Evolutionary conservation across 768 basidiomycete genomes (phyloP), one percentile per base, ranked within the genome.

Genomic region (Podaxis sp.): DNA sequence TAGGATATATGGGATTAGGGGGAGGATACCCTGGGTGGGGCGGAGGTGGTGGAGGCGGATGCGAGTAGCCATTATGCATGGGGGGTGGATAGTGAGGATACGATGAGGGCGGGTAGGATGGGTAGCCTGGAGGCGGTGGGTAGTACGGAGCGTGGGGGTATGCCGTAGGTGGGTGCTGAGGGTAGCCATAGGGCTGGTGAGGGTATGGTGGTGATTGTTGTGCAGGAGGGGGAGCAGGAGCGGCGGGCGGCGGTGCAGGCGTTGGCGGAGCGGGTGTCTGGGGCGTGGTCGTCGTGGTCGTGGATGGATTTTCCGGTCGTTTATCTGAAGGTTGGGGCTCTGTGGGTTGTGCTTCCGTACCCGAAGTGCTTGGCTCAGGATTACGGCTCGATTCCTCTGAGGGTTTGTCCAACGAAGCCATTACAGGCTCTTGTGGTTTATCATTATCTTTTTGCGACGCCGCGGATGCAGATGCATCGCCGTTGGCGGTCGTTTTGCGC

Each of bases 81-180:
- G 73, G 72, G 12, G 79, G 72, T 25, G 80, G 70, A 68, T 86
- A 87, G 15, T 76, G 65, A 15, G 71, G 66, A 61, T 79, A 60
- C 11, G 59, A 50, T 41, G 70, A 33, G 33, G 8, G 69, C 47
- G 77, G 78, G n/a, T 65, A 64, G 8, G 60, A 79, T 0, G 82
- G 75, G 66, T 83, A 84, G 36, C 77, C 76, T 29, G 79, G 75
- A 38, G 80, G 74, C 40, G 82, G 76, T 8, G 81, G 71, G 68
- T 89, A 90, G 70, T 90, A 90, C 0, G 90, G 84, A 0, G 84
- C 73, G 64, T 89, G 89, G 0, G 88, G 86, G 70, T 90, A 89
- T 8, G 85, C 76, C 37, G 83, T 71, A 63, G 82, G 84, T 40
- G 76, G 69, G 54, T 74, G 72, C n/a, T 59, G 58, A 33, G 78